phyloP scores from a whole-genome alignment of 139 green algal species.

The Dunaliella sp. region DNA sequence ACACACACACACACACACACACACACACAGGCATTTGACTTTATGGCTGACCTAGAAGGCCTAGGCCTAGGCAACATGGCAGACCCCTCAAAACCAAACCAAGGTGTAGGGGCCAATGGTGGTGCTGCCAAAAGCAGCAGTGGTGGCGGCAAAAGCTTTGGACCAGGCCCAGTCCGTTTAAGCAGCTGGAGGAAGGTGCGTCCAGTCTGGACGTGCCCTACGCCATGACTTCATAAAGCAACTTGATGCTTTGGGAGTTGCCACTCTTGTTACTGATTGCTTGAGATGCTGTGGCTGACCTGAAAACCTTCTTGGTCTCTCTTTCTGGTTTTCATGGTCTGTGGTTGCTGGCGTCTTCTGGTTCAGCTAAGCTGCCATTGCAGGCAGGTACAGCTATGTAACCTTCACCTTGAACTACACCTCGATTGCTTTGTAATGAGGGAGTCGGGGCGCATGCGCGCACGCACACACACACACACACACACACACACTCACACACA shows the following conservation, averaged over 20 bases:
- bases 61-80: not conserved
- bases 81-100: not conserved
- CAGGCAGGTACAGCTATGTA: not conserved
- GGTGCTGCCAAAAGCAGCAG: not conserved
- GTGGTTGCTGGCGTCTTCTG: too few relatives aligned
- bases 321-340: too few relatives aligned
- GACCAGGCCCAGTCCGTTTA: not conserved
- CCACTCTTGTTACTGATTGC: not conserved
- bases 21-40: slow-evolving; percentile 20
- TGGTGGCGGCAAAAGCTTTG: not conserved
- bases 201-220: too few relatives aligned
- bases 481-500: not conserved
- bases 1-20: not conserved
- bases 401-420: too few relatives aligned
- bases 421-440: too few relatives aligned
- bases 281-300: not conserved
- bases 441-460: not conserved
- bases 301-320: too few relatives aligned
- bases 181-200: slow-evolving; percentile 16
- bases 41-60: slow-evolving; percentile 17
- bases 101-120: not conserved
- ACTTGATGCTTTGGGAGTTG: slow-evolving; percentile 16
- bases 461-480: not conserved
- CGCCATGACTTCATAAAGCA: slow-evolving; percentile 27
- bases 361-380: too few relatives aligned